Evolutionary conservation across 2,329 filamentous ascomycete genomes (phyloP), one percentile per base, ranked within the genome.

Genomic region (Arthrocladium fulminans): DNA sequence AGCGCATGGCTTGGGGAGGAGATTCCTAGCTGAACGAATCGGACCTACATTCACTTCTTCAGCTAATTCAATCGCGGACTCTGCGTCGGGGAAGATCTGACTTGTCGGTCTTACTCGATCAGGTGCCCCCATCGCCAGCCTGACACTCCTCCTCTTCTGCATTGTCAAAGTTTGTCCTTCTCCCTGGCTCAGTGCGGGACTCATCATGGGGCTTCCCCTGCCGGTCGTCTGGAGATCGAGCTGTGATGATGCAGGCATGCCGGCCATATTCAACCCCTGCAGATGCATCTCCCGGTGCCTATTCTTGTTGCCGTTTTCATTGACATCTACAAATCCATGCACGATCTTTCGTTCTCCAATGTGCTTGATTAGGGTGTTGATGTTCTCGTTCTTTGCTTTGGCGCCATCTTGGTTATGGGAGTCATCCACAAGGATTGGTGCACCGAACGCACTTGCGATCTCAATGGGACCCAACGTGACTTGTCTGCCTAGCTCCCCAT

Each of bases 381-480:
- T 42, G 34, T 46, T 46, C 15, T 32, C 42, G 5, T 48, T 48
- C 15, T 23, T 20, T 34, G 45, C 35, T 17, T 41, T 38, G 27
- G 35, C 8, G 22, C 37, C 23, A 8, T 23, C 39, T 17, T 20
- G 8, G 15, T 20, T 12, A 7, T 46, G 45, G n/a, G 45, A 13
- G 17, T 41, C 19, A 15, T 48, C 45, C 15, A 42, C 29, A 12
- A 51, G 42, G 19, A 53, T 35, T 9, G 53, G 47, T 20, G 60
- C 57, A 20, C 54, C 46, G 41, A 62, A 60, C 10, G 57, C 60
- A 24, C 55, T 58, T 20, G 57, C 60, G 8, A 58, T 51, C 44
- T 61, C 60, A 13, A 62, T 44, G 1, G 60, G 60, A 41, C 54
- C 60, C 15, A 62, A 46, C 10, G 57, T 54, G 15, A 58, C 51